Base-by-base conservation (phyloP, 768 basidiomycete species). In the Arthromyces matolae region DNA sequence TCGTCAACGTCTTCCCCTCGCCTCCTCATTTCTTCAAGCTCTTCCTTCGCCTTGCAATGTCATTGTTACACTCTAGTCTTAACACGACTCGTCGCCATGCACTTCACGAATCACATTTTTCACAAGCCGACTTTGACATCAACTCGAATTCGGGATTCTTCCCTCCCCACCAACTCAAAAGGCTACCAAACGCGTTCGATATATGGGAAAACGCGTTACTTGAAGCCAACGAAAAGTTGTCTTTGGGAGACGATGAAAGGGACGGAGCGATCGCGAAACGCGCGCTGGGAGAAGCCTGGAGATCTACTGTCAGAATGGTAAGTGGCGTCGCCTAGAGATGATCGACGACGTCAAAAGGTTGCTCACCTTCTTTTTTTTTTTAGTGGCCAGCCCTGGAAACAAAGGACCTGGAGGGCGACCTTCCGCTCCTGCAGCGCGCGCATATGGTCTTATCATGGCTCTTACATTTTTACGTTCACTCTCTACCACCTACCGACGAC, bases 371-470 rank as follows among this genome's bases (percentile, higher is more conserved):
- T 41, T 37, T 24, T 28, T 37, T 23, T 52, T 25, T 51, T 49
- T 49, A 92, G 91, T 84, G 89, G 75, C 86, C 87, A 7, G 69
- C 84, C 32, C 72, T 95, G 12, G 74, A 79, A 42, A 80, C 78
- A 9, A 66, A 71, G 24, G 56, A 62, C 10, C 72, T 94, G 24
- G 66, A 72, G 20, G 56, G 60, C 33, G 78, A 89, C 54, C 64
- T 81, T 24, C 81, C 83, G 24, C 65, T 75, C 40, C 75, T 90
- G 13, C 86, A 93, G 53, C 82, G 93, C 38, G 93, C 92, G 1
- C 93, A 97, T 69, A 74, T 86, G 62, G 88, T 96, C 39, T 77
- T 98, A 28, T 80, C 93, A 6, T 96, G 88, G 77, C 78, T 97
- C 37, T 74, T 89, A 36, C 89, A 92, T 69, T 90, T 91, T 64